These are phyloP conservation scores for Curvularia eragrostidis DNA, from an alignment of 2,329 filamentous ascomycete species.

Conservation along the genomic window DNA sequence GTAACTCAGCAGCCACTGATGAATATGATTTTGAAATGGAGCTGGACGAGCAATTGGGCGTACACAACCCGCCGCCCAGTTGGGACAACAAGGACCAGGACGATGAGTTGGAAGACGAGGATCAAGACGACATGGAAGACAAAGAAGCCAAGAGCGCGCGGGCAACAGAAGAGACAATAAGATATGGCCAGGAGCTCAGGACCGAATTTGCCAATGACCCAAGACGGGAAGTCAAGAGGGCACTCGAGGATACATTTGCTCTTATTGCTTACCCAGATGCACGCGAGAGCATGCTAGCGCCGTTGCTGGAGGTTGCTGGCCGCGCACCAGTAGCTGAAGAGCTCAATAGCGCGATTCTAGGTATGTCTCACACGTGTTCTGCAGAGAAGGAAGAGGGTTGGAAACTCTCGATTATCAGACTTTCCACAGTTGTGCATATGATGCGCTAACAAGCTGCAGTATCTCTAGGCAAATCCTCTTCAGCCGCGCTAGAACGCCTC, in stretches of 20 bases:
- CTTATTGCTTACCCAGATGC: slow-evolving; percentile 87
- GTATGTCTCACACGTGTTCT: slow-evolving; percentile 54
- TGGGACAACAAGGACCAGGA: slow-evolving; percentile 40
- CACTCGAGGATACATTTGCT: slow-evolving; percentile 84
- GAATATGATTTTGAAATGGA: slow-evolving; percentile 64
- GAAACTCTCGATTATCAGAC: not conserved
- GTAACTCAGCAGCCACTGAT: slow-evolving; percentile 51
- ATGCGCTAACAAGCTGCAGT: slow-evolving; percentile 59
- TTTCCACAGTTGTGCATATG: too few relatives aligned
- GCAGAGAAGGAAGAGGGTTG: not conserved
- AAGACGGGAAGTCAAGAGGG: slow-evolving; percentile 72
- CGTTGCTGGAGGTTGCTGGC: slow-evolving; percentile 77
- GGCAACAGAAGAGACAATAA: slow-evolving; percentile 72
- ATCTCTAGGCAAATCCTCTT: slow-evolving; percentile 86
- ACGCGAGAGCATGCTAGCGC: slow-evolving; percentile 75
- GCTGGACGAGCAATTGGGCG: slow-evolving; percentile 61
- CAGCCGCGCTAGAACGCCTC: slow-evolving; percentile 82
- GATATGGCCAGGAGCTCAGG: slow-evolving; percentile 80
- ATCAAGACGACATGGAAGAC: slow-evolving; percentile 32
- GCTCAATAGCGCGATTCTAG: slow-evolving; percentile 88
- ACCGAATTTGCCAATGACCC: slow-evolving; percentile 77
- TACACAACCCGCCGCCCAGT: slow-evolving; percentile 38
- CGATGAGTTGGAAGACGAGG: slow-evolving; percentile 51
- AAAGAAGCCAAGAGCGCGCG: slow-evolving; percentile 45
- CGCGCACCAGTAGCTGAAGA: slow-evolving; percentile 86